Percentiles rank a stretch among this genome's conserved stretches.
Evolutionary conservation across 305 asterid species (phyloP).

Genomic region (Plantago lanceolata): DNA sequence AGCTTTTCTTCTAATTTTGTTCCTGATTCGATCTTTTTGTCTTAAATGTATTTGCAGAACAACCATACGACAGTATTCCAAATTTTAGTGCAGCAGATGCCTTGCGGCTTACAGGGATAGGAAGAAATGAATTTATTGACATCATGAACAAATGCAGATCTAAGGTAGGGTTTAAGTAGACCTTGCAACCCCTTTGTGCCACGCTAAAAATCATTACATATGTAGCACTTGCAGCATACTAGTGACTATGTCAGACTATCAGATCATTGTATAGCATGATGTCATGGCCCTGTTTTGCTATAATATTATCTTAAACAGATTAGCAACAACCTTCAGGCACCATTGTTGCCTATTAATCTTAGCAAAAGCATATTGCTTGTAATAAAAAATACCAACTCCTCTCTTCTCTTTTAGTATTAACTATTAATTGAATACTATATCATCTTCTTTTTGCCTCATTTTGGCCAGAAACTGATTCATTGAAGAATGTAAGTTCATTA

Average conservation of each 20-base stretch:
- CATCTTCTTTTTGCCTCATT: constrained; percentile 2
- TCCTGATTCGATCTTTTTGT: constrained; percentile 15
- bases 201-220: constrained; percentile 9
- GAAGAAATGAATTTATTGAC: constrained; percentile 98
- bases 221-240: background rate
- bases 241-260: constrained; percentile 9
- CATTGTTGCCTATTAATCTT: constrained; percentile 10
- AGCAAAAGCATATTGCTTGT: background rate
- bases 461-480: background rate
- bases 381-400: background rate
- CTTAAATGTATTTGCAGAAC: constrained; percentile 62
- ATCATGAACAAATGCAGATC: constrained; percentile 99
- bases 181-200: constrained; percentile 12
- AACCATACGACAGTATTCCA: constrained; percentile 98
- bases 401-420: background rate
- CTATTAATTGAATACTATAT: background rate
- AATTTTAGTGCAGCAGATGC: constrained; percentile 99
- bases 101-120: constrained; percentile 84
- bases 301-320: constrained; percentile 1
- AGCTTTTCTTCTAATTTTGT: constrained; percentile 9
- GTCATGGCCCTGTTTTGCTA: constrained; percentile 11
- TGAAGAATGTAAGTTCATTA: background rate
- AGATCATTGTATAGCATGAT: constrained; percentile 1
- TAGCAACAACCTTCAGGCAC: constrained; percentile 17
- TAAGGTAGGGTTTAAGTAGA: constrained; percentile 59